Percentiles rank a stretch among this genome's conserved stretches.
These are phyloP conservation scores for Pseudevernia furfuracea DNA, from an alignment of 495 filamentous ascomycete genomes.

Conservation along the genomic window DNA sequence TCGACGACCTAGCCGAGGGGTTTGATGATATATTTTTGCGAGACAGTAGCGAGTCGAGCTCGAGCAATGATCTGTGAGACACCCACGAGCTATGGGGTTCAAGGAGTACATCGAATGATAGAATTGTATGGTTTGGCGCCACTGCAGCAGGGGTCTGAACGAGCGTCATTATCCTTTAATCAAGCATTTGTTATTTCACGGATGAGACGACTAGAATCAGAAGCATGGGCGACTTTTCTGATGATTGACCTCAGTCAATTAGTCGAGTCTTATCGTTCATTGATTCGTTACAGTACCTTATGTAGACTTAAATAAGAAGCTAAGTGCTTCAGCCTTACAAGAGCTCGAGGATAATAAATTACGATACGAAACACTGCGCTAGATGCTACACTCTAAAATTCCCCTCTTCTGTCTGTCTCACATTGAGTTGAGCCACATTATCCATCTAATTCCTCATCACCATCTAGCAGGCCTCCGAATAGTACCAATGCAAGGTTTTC, in stretches of 20 bases:
- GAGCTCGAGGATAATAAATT: not conserved
- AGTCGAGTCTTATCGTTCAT: not conserved
- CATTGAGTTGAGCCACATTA: not conserved
- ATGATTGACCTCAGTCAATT: not conserved
- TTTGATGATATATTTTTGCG: conserved; percentile 13
- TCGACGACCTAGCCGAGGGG: conserved; percentile 13
- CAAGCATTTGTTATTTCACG: not conserved
- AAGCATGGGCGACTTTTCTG: not conserved
- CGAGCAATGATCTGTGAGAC: not conserved
- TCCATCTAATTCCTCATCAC: not conserved
- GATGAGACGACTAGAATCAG: not conserved
- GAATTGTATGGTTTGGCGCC: not conserved
- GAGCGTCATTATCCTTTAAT: not conserved
- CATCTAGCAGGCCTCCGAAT: not conserved
- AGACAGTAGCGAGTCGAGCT: conserved; percentile 1
- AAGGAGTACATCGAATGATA: not conserved
- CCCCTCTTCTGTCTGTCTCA: not conserved
- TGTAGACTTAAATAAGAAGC: not conserved
- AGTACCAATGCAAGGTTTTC: not conserved
- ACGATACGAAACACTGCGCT: conserved; percentile 6
- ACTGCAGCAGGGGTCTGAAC: not conserved
- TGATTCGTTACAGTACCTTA: too few relatives aligned
- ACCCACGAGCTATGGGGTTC: not conserved
- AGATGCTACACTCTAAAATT: not conserved
- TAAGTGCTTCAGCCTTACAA: not conserved